A percentile compares a stretch with the other conserved stretches of the same genome.
These are phyloP conservation scores for Comarum palustre DNA, from an alignment of 306 rosid species.

Conservation along the genomic window DNA sequence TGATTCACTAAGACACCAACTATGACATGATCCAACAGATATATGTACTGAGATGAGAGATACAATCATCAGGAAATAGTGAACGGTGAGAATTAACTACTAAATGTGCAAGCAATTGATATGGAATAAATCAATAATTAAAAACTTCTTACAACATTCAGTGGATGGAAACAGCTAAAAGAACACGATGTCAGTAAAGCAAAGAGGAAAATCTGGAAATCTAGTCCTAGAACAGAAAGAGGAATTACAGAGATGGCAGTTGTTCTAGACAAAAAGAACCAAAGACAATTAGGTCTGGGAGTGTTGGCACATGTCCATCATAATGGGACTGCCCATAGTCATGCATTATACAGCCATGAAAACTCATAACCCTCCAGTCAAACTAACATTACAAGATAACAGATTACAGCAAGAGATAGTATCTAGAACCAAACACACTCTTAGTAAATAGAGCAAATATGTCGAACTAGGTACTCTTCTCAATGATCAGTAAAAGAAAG, in stretches of 20 bases:
- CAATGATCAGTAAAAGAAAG: background rate
- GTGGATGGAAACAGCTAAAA: background rate
- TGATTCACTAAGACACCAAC: too few species aligned
- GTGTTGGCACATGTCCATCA: background rate
- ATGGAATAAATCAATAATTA: background rate
- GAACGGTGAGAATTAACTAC: background rate
- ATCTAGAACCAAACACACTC: constrained; percentile 12
- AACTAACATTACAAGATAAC: background rate
- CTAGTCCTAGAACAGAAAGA: background rate
- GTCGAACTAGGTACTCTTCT: constrained; percentile 1
- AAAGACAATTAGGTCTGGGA: background rate
- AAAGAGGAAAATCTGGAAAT: background rate
- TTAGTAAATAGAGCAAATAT: background rate
- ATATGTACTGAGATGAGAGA: constrained; percentile 1
- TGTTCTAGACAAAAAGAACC: background rate
- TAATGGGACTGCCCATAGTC: background rate
- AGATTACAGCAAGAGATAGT: background rate
- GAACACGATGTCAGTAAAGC: background rate
- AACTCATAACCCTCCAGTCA: background rate
- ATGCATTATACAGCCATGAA: background rate
- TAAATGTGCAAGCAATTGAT: background rate
- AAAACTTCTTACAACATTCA: background rate
- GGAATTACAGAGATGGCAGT: background rate
- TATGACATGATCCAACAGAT: background rate
- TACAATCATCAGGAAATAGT: background rate